Evolutionary conservation across 176 grass and related monocot genomes (phyloP), one percentile per base, ranked within the genome.

Genomic region (Alloteropsis semialata): DNA sequence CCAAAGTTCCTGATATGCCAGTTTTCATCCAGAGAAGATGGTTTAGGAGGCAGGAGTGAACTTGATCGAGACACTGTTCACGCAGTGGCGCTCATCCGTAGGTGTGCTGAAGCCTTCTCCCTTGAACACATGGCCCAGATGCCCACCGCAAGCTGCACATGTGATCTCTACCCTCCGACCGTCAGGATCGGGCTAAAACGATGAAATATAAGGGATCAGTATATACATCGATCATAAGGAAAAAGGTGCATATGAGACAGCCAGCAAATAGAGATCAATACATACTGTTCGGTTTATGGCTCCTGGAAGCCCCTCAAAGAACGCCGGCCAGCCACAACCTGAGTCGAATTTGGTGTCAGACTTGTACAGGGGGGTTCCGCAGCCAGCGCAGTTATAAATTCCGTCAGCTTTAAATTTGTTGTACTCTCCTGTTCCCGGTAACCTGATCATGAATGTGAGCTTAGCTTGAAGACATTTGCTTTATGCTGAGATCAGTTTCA

Each of bases 71-170:
- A 93, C 81, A 39, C 94, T 97, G 68, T 97, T 97, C 42, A 97
- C 94, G 17, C 94, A 97, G 84, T 97, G 94, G 74, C 94, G 94
- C 53, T 93, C 91, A n/a, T 97, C 91, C 0, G 89, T 93, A 32
- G 94, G 94, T n/a, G 91, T 97, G 49, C 78, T 90, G 67, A 97
- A 97, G n/a, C 94, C 94, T 84, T 97, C 94, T 45, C 94, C 94
- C 71, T 88, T 97, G 51, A 97, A 97, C 37, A 97, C 94, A 68
- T 97, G 94, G 65, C 94, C 94, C 74, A 97, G 75, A 85, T 97
- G 94, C 49, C 94, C 94, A 7, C 94, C 91, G 6, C 94, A 97
- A 43, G 91, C 89, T 22, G 89, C 74, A 21, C 94, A 97, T 10
- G 89, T 93, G 84, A 97, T 97, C 60, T 97, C 94, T 16, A 69